These are phyloP conservation scores for Elaeagnus macrophylla DNA, from an alignment of 306 rosid species.

Conservation along the genomic window DNA sequence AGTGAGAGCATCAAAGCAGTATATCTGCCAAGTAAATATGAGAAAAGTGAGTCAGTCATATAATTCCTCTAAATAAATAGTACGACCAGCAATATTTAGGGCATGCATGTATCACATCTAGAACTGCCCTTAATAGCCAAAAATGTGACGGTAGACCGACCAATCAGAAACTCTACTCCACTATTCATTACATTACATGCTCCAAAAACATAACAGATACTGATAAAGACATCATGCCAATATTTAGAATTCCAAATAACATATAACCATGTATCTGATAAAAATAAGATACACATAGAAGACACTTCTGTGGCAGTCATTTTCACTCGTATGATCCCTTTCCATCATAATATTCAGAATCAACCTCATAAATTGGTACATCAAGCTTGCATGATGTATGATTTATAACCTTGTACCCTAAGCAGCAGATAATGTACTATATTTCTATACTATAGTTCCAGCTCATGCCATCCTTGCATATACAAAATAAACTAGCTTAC, in stretches of 20 bases:
- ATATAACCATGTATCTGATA: background rate
- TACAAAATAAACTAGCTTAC: conserved; percentile 36
- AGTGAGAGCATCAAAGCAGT: conserved; percentile 75
- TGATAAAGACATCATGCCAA: background rate
- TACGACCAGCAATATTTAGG: background rate
- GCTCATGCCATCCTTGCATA: conserved; percentile 2
- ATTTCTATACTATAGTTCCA: conserved; percentile 2
- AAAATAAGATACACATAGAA: background rate
- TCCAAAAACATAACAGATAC: background rate
- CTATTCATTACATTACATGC: background rate
- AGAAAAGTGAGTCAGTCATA: conserved; percentile 13
- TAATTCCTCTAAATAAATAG: background rate
- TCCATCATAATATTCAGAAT: background rate
- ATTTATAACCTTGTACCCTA: background rate
- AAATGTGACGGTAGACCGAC: background rate
- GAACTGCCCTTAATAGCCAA: background rate
- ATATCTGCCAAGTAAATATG: conserved; percentile 54
- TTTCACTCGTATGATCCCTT: background rate
- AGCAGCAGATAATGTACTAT: background rate
- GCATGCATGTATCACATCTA: background rate
- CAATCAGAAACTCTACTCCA: background rate
- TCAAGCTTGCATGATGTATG: background rate
- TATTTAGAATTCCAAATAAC: background rate
- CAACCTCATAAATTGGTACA: background rate
- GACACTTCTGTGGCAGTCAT: background rate